These are phyloP conservation scores for Pseudogymnoascus sp. DNA, from an alignment of 2,329 filamentous ascomycete species.

Conservation along the genomic window DNA sequence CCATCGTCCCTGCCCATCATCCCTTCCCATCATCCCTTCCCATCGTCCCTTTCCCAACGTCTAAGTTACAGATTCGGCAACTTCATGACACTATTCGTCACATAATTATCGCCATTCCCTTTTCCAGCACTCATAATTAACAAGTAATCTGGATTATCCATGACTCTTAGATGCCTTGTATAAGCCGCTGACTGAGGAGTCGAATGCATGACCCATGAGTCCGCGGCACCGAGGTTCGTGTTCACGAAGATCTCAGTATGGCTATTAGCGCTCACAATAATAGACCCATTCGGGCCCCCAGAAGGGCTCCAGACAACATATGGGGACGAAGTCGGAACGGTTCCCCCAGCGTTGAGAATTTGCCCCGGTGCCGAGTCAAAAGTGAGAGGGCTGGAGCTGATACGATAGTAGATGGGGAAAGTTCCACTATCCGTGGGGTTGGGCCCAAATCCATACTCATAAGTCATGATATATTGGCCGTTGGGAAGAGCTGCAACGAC, in stretches of 20 bases:
- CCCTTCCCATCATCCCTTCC: neutral
- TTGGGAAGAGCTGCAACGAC: slow-evolving; percentile 44
- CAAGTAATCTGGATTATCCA: slow-evolving; percentile 13
- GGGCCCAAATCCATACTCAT: slow-evolving; percentile 39
- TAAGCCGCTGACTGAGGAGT: slow-evolving; percentile 13
- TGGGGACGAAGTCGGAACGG: slow-evolving; percentile 36
- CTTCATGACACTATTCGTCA: slow-evolving; percentile 13
- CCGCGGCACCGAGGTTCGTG: slow-evolving; percentile 11
- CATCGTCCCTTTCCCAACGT: neutral
- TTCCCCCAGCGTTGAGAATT: slow-evolving; percentile 36
- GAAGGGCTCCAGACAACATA: slow-evolving; percentile 44
- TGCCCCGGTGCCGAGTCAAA: slow-evolving; percentile 36
- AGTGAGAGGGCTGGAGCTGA: slow-evolving; percentile 37
- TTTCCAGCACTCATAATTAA: slow-evolving; percentile 13
- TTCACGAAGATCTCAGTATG: slow-evolving; percentile 13
- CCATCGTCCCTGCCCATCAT: neutral
- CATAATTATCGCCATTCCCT: slow-evolving; percentile 12
- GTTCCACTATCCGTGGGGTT: slow-evolving; percentile 5
- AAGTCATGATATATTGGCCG: slow-evolving; percentile 49
- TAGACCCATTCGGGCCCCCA: slow-evolving; percentile 39
- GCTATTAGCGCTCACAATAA: slow-evolving; percentile 34
- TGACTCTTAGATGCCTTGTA: slow-evolving; percentile 12
- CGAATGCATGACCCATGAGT: slow-evolving; percentile 7
- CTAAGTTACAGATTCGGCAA: slow-evolving; percentile 9
- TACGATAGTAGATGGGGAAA: slow-evolving; percentile 46